Conservation (phyloP, 139 green algal genomes). For the Parachlorella kessleri region DNA sequence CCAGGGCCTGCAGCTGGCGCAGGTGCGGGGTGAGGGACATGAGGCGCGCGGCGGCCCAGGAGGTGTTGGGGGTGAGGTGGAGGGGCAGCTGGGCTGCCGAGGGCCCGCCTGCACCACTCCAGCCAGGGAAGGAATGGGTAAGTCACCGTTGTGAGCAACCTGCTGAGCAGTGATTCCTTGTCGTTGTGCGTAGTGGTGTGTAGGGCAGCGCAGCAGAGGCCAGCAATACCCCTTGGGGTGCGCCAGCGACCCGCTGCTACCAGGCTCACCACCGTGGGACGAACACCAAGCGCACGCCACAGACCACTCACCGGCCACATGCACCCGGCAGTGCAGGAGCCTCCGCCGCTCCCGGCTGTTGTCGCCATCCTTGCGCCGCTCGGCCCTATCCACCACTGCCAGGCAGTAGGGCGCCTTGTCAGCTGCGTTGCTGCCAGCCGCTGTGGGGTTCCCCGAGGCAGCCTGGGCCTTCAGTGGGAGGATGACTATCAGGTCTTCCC, state of each 20-base stretch:
- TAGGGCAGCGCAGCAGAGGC: too few relatives aligned
- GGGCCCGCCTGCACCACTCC: neutral
- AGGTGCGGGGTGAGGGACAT: constrained; percentile 65
- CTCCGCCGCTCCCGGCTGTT: neutral
- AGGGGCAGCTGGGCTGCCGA: neutral
- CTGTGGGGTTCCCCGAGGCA: too few relatives aligned
- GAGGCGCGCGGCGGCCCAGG: constrained; percentile 40
- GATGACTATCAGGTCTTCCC: neutral
- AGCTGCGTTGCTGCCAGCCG: too few relatives aligned
- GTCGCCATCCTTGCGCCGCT: neutral
- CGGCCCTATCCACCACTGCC: neutral
- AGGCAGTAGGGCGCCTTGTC: neutral
- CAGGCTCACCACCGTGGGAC: too few relatives aligned
- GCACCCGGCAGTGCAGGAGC: neutral
- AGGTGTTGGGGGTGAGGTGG: constrained; percentile 9
- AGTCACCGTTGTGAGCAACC: too few relatives aligned
- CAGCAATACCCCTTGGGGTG: too few relatives aligned
- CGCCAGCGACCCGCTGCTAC: too few relatives aligned
- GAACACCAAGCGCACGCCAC: too few relatives aligned
- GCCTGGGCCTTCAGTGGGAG: too few relatives aligned
- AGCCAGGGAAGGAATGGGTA: too few relatives aligned
- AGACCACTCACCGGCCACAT: neutral
- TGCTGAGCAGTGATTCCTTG: too few relatives aligned
- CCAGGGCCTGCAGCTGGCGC: constrained; percentile 59
- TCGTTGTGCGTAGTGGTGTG: too few relatives aligned